Conservation (phyloP, 306 rosid species). For the Senna siamea region DNA sequence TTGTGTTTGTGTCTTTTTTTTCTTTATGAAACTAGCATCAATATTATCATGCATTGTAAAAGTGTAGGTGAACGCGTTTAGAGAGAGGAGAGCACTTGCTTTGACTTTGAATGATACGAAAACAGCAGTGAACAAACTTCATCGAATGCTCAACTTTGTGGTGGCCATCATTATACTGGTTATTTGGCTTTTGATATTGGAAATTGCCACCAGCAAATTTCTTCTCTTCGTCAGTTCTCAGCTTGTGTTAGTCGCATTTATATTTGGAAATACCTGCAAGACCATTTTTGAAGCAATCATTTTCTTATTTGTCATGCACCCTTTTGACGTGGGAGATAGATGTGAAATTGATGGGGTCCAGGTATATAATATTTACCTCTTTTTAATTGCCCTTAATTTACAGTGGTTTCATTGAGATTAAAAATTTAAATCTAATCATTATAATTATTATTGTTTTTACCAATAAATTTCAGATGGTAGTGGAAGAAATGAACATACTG, state of each 20-base stretch:
- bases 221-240: conserved; percentile 81
- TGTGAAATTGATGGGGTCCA: conserved; percentile 84
- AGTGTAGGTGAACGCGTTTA: conserved; percentile 78
- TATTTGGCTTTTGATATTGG: conserved; percentile 76
- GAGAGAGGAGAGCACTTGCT: conserved; percentile 96
- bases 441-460: background rate
- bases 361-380: no score
- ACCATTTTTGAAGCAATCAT: conserved; percentile 82
- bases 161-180: conserved; percentile 59
- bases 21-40: no score
- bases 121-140: conserved; percentile 93
- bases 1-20: no score
- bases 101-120: conserved; percentile 92
- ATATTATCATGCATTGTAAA: background rate
- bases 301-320: conserved; percentile 90
- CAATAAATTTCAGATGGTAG: conserved; percentile 74
- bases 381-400: no score
- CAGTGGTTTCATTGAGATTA: no score
- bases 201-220: conserved; percentile 72
- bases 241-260: conserved; percentile 77
- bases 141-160: conserved; percentile 68
- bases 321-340: conserved; percentile 94
- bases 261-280: conserved; percentile 95
- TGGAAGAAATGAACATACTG: conserved; percentile 97
- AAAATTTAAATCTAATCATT: no score